phyloP scores from a whole-genome alignment of 257 asterid genomes.

The Rubia yunnanensis region DNA sequence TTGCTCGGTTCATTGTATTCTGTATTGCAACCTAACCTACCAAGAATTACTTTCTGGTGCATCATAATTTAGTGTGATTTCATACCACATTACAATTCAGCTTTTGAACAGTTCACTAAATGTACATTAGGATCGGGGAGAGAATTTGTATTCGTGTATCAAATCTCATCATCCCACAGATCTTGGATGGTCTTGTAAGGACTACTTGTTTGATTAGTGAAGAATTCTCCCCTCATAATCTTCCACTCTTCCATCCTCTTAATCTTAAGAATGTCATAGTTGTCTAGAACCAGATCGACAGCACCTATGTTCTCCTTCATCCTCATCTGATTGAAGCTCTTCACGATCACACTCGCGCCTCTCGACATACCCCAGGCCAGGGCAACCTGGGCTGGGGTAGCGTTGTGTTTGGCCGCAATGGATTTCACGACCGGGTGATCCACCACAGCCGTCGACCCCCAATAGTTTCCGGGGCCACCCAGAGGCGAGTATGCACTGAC shows the following conservation, averaged over 20 bases:
- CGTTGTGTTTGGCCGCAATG: slow-evolving; percentile 46
- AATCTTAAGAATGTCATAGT: slow-evolving; percentile 36
- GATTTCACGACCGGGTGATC: slow-evolving; percentile 44
- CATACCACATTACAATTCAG: background rate
- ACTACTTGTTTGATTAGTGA: slow-evolving; percentile 54
- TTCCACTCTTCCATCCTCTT: slow-evolving; percentile 55
- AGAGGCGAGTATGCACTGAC: slow-evolving; percentile 76
- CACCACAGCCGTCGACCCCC: slow-evolving; percentile 77
- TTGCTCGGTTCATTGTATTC: too few relatives aligned
- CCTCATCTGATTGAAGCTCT: slow-evolving; percentile 63
- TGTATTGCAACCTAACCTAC: background rate
- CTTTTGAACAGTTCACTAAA: background rate
- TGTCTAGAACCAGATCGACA: slow-evolving; percentile 35
- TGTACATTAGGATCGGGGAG: background rate
- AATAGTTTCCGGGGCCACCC: slow-evolving; percentile 71
- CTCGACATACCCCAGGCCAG: slow-evolving; percentile 63
- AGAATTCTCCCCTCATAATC: slow-evolving; percentile 64
- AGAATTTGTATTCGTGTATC: slow-evolving; percentile 3
- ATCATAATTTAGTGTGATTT: too few relatives aligned
- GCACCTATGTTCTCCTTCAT: slow-evolving; percentile 66
- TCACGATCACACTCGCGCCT: slow-evolving; percentile 63
- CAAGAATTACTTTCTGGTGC: background rate
- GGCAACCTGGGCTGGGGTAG: slow-evolving; percentile 84
- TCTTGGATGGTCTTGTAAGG: slow-evolving; percentile 65
- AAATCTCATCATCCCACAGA: slow-evolving; percentile 79